Evolutionary conservation across 495 filamentous ascomycete genomes (phyloP).

Genomic region (Tuber magnatum): DNA sequence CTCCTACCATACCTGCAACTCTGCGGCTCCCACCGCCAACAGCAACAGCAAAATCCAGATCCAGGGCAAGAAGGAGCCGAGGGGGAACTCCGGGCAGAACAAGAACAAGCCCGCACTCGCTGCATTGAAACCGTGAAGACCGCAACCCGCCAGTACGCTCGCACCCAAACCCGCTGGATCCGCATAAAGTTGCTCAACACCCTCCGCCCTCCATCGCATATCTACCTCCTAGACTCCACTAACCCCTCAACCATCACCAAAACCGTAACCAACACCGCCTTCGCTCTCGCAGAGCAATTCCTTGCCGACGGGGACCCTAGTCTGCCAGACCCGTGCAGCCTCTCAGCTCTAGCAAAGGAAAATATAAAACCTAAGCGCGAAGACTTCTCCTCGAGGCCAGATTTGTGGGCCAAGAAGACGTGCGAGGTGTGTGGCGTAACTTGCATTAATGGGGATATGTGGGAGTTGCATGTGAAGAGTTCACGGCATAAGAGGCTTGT

Average conservation of each 20-base stretch:
- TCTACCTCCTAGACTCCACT: constrained; percentile 72
- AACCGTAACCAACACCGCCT: constrained; percentile 45
- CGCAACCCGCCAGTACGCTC: constrained; percentile 81
- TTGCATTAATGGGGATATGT: constrained; percentile 62
- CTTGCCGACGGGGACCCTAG: constrained; percentile 45
- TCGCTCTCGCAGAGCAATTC: constrained; percentile 45
- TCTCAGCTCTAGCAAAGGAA: constrained; percentile 57
- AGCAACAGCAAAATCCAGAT: not conserved
- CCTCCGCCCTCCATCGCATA: constrained; percentile 44
- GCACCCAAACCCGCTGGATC: constrained; percentile 77
- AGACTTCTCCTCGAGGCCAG: constrained; percentile 44
- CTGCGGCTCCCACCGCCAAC: constrained; percentile 37
- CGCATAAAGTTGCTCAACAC: constrained; percentile 66
- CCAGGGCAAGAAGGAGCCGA: constrained; percentile 2
- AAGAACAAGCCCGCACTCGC: constrained; percentile 37
- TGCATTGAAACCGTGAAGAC: constrained; percentile 56
- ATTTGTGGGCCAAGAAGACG: constrained; percentile 48
- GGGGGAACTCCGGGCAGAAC: constrained; percentile 35
- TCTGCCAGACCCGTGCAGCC: constrained; percentile 54
- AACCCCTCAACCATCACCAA: constrained; percentile 52
- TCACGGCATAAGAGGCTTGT: constrained; percentile 52
- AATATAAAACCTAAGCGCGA: constrained; percentile 51
- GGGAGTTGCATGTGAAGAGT: constrained; percentile 67
- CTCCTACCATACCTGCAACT: constrained; percentile 62
- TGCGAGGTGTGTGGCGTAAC: constrained; percentile 71